phyloP scores from a whole-genome alignment of 2,329 filamentous ascomycete species.

The Fusarium domesticum region DNA sequence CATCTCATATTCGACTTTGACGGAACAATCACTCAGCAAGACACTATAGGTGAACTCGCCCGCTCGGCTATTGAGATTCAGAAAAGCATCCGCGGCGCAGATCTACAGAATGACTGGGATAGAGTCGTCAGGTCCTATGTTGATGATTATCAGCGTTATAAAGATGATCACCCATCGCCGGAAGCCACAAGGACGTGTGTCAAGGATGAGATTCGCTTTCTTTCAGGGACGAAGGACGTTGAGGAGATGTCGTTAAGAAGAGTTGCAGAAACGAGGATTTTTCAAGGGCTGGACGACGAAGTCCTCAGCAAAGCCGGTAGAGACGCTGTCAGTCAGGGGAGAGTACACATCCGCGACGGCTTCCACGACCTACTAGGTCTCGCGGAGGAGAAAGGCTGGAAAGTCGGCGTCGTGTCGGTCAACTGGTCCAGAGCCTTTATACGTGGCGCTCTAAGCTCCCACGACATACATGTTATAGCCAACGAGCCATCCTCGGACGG shows the following conservation, averaged over 20 bases:
- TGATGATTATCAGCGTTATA: conserved; percentile 41
- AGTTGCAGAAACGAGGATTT: conserved; percentile 44
- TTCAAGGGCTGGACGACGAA: conserved; percentile 37
- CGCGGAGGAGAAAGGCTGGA: conserved; percentile 34
- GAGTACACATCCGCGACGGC: conserved; percentile 39
- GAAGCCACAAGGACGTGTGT: conserved; percentile 35
- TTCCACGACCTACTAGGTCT: conserved; percentile 36
- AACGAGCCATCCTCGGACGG: conserved; percentile 43
- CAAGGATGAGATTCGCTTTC: conserved; percentile 41
- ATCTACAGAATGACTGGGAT: conserved; percentile 43
- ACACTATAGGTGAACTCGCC: conserved; percentile 51
- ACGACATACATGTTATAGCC: conserved; percentile 38
- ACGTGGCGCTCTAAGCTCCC: conserved; percentile 39
- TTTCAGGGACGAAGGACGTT: conserved; percentile 42
- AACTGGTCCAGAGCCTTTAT: conserved; percentile 52
- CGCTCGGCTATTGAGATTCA: conserved; percentile 41
- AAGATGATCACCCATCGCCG: conserved; percentile 32
- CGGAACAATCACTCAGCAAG: conserved; percentile 54
- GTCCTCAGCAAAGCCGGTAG: conserved; percentile 39
- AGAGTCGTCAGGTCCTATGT: conserved; percentile 45
- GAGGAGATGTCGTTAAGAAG: conserved; percentile 47
- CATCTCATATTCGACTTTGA: conserved; percentile 58
- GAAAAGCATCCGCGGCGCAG: conserved; percentile 23
- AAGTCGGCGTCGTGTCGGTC: conserved; percentile 47
- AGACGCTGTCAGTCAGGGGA: conserved; percentile 33